Conservation (phyloP, 306 rosid genomes). For the Cicer chorassanicum region DNA sequence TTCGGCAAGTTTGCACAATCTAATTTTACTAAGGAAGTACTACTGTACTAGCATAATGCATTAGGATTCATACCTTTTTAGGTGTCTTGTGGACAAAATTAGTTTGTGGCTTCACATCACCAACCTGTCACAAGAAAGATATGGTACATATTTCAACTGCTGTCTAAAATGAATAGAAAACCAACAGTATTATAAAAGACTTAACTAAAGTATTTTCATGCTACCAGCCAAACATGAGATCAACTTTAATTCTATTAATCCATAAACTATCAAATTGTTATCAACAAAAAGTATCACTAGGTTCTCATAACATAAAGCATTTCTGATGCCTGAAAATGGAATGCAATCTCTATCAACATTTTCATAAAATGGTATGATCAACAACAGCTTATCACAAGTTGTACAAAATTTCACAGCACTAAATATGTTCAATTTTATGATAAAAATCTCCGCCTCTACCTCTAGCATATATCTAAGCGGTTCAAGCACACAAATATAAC, state of each 20-base stretch:
- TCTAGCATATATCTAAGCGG: constrained; percentile 18
- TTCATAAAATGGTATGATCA: constrained; percentile 11
- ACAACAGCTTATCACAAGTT: constrained; percentile 30
- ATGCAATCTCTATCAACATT: constrained; percentile 11
- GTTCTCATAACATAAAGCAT: constrained; percentile 21
- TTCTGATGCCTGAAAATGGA: constrained; percentile 22
- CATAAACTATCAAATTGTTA: neutral
- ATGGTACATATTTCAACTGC: constrained; percentile 34
- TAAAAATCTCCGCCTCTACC: neutral
- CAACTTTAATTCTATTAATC: constrained; percentile 38
- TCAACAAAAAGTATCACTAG: constrained; percentile 27
- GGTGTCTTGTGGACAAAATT: constrained; percentile 80
- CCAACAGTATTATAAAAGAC: constrained; percentile 10
- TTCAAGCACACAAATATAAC: constrained; percentile 28
- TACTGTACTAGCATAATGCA: constrained; percentile 30
- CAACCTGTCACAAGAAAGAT: constrained; percentile 61
- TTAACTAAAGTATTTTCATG: constrained; percentile 21
- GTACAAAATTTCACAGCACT: constrained; percentile 25
- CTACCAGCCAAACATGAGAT: constrained; percentile 34
- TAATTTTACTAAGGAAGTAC: constrained; percentile 12
- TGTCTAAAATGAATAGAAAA: constrained; percentile 16
- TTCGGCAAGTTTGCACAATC: constrained; percentile 27
- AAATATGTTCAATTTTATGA: constrained; percentile 21
- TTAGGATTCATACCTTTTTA: constrained; percentile 62
- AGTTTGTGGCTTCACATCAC: constrained; percentile 64